Percentiles rank a stretch among this genome's conserved stretches.
Evolutionary conservation across 2,329 filamentous ascomycete genomes (phyloP).

Genomic region (Clarireedia hainanense): DNA sequence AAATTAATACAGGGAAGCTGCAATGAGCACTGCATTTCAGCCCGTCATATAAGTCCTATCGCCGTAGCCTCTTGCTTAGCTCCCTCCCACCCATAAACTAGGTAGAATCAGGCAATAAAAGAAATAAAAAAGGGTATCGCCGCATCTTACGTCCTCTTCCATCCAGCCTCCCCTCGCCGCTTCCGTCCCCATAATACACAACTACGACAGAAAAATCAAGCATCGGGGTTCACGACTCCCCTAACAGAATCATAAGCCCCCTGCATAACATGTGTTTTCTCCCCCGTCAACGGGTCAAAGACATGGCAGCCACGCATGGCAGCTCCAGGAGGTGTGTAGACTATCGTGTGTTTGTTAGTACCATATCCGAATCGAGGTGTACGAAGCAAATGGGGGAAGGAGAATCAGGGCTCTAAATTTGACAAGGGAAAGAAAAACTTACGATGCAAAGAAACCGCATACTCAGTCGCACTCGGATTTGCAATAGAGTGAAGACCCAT

Average conservation of each 20-base stretch:
- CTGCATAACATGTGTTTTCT: slow-evolving; percentile 61
- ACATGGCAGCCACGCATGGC: slow-evolving; percentile 74
- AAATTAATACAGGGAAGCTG: no score
- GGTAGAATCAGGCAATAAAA: no score
- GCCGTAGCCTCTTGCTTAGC: no score
- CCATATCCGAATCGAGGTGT: not conserved
- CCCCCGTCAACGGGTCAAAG: slow-evolving; percentile 70
- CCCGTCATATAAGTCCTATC: no score
- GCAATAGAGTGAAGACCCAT: slow-evolving; percentile 78
- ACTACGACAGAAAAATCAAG: not conserved
- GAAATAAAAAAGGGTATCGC: not conserved
- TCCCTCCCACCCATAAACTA: no score
- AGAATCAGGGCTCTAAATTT: no score
- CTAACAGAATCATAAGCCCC: slow-evolving; percentile 61
- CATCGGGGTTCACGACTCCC: not conserved
- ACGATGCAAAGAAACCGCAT: slow-evolving; percentile 75
- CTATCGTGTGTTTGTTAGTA: slow-evolving; percentile 9
- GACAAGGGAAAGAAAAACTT: slow-evolving; percentile 10
- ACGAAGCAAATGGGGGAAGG: not conserved
- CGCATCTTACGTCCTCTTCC: not conserved
- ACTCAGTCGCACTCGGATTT: slow-evolving; percentile 63
- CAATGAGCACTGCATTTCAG: no score
- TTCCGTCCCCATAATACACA: no score
- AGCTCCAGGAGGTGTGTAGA: slow-evolving; percentile 89
- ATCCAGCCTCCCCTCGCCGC: no score